These are phyloP conservation scores for Schoenoplectus tabernaemontani DNA, from an alignment of 202 grass and related monocot species.

Conservation along the genomic window DNA sequence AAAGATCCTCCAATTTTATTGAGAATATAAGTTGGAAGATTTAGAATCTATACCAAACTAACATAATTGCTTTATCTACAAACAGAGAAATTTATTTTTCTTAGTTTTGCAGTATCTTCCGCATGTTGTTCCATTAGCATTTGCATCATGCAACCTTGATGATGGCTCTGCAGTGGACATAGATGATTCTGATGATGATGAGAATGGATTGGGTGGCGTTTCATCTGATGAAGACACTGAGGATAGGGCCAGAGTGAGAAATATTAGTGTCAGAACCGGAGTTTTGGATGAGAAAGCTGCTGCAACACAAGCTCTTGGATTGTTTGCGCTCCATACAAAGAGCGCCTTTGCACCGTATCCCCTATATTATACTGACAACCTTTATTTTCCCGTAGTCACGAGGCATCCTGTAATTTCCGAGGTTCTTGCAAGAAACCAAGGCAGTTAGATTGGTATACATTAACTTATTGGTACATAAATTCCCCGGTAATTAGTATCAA, in stretches of 20 bases:
- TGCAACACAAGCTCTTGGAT: conserved; percentile 91
- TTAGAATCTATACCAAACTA: neutral
- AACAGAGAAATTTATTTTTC: conserved; percentile 3
- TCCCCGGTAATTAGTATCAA: neutral
- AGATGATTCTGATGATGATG: conserved; percentile 55
- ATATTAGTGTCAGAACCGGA: conserved; percentile 93
- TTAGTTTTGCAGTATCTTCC: conserved; percentile 60
- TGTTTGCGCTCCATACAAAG: conserved; percentile 83
- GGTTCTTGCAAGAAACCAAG: neutral
- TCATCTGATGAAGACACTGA: conserved; percentile 90
- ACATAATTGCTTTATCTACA: neutral
- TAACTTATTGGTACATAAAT: neutral
- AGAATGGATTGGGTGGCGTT: conserved; percentile 80
- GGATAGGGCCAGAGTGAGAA: conserved; percentile 77
- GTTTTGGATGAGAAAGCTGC: conserved; percentile 98
- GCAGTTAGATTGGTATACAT: neutral
- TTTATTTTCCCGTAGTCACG: no score
- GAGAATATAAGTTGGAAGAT: neutral
- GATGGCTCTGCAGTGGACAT: conserved; percentile 93
- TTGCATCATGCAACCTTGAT: conserved; percentile 94
- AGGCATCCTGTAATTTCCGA: neutral
- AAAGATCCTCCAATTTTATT: neutral
- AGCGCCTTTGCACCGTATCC: conserved; percentile 82
- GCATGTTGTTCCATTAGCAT: conserved; percentile 76
- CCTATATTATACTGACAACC: no score